These are phyloP conservation scores for Cryomyces minteri DNA, from an alignment of 495 filamentous ascomycete species.

Conservation along the genomic window DNA sequence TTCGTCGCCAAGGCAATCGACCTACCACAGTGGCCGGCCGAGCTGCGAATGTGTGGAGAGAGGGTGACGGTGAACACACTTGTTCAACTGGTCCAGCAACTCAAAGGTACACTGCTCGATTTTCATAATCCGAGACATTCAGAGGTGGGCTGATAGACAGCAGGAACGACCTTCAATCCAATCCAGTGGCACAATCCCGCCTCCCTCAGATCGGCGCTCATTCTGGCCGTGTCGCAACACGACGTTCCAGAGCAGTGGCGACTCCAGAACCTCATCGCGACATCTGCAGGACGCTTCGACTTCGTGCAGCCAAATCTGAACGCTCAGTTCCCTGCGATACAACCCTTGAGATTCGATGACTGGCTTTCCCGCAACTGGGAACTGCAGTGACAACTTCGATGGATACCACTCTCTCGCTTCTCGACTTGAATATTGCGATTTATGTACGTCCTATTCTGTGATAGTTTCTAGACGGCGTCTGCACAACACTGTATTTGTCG, in stretches of 20 bases:
- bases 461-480: too few species aligned
- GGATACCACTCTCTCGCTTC: too few species aligned
- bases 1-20: slow-evolving; percentile 47
- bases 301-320: slow-evolving; percentile 26
- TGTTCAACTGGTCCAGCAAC: slow-evolving; percentile 7
- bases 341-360: slow-evolving; percentile 22
- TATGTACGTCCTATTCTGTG: too few species aligned
- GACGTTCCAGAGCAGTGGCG: slow-evolving; percentile 9
- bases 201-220: slow-evolving; percentile 12
- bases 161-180: background rate
- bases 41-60: slow-evolving; percentile 46
- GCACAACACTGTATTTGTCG: too few species aligned
- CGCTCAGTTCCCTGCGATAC: slow-evolving; percentile 20
- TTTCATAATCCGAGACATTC: background rate
- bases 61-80: slow-evolving; percentile 23
- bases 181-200: background rate
- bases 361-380: slow-evolving; percentile 21
- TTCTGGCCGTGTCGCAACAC: slow-evolving; percentile 10
- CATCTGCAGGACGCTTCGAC: slow-evolving; percentile 28
- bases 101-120: slow-evolving; percentile 12
- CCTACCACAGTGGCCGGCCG: slow-evolving; percentile 42
- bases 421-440: too few species aligned
- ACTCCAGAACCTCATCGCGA: slow-evolving; percentile 26
- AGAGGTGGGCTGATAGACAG: slow-evolving; percentile 6
- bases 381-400: too few species aligned